Conservation (phyloP, 257 asterid species). For the Nemophila menziesii region DNA sequence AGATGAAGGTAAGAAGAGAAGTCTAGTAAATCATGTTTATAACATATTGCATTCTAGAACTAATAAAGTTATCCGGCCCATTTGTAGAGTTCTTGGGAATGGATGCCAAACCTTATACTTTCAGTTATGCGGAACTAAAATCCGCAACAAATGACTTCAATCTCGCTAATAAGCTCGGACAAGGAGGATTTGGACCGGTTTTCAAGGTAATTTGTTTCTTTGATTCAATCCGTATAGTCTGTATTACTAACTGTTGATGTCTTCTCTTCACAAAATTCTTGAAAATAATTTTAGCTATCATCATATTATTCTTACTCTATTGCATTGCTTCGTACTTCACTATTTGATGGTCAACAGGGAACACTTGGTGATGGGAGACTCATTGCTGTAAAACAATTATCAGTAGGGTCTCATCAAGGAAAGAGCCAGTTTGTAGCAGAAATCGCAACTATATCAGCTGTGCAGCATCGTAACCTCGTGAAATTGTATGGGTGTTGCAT, state of each 20-base stretch:
- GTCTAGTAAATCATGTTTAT: not conserved
- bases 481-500: conserved; percentile 73
- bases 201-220: conserved; percentile 39
- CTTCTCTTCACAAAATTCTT: not conserved
- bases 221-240: too few species aligned
- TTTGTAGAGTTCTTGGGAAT: conserved; percentile 57
- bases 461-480: conserved; percentile 88
- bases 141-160: conserved; percentile 57
- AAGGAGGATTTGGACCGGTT: conserved; percentile 93
- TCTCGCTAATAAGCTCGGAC: conserved; percentile 70
- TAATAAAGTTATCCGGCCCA: too few species aligned
- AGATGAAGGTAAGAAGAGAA: conserved; percentile 45
- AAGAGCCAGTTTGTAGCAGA: conserved; percentile 82
- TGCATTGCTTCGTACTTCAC: too few species aligned
- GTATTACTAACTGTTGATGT: too few species aligned
- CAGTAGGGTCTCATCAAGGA: conserved; percentile 81
- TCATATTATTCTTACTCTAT: too few species aligned
- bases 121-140: conserved; percentile 55
- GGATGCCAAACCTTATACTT: conserved; percentile 68
- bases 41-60: too few species aligned
- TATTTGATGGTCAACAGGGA: too few species aligned
- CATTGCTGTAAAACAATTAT: conserved; percentile 72
- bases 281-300: too few species aligned
- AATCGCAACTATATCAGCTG: conserved; percentile 85
- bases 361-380: conserved; percentile 57